These are phyloP conservation scores for Saksenaea oblongispora DNA, from an alignment of 371 early-diverging fungal species.

Conservation along the genomic window DNA sequence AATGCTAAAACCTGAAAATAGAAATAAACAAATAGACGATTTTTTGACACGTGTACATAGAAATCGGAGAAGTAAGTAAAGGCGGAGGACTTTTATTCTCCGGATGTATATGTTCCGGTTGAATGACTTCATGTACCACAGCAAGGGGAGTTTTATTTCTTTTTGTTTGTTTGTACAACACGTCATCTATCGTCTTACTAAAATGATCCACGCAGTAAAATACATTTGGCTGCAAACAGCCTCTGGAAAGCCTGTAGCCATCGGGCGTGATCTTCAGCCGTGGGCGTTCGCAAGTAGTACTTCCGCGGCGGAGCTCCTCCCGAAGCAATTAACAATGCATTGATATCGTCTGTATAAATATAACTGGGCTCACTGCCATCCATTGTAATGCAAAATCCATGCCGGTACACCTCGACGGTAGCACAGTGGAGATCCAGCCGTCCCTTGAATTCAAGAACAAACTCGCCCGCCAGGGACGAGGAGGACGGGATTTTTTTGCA, in stretches of 20 bases:
- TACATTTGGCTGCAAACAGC: background rate
- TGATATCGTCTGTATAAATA: slow-evolving; percentile 20
- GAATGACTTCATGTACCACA: background rate
- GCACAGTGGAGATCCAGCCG: slow-evolving; percentile 17
- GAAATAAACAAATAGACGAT: background rate
- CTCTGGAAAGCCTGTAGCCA: slow-evolving; percentile 7
- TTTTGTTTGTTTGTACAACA: background rate
- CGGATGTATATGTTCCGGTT: background rate
- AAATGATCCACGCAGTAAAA: background rate
- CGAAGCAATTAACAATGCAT: slow-evolving; percentile 19
- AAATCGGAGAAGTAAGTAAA: background rate
- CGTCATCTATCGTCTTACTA: background rate
- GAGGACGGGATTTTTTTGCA: background rate
- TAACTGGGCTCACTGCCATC: slow-evolving; percentile 18
- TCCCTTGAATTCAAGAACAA: slow-evolving; percentile 17
- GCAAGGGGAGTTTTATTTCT: background rate
- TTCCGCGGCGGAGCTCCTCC: slow-evolving; percentile 16
- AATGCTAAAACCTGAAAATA: background rate
- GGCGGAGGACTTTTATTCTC: background rate
- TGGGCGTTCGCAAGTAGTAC: slow-evolving; percentile 9
- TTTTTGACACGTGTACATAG: background rate
- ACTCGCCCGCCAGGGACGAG: slow-evolving; percentile 18
- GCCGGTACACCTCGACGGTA: slow-evolving; percentile 10
- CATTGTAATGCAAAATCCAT: slow-evolving; percentile 18
- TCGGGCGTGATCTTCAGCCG: slow-evolving; percentile 3